Evolutionary conservation across 225 moss, liverwort and hornwort species (phyloP).

Genomic region (Lunularia cruciata): DNA sequence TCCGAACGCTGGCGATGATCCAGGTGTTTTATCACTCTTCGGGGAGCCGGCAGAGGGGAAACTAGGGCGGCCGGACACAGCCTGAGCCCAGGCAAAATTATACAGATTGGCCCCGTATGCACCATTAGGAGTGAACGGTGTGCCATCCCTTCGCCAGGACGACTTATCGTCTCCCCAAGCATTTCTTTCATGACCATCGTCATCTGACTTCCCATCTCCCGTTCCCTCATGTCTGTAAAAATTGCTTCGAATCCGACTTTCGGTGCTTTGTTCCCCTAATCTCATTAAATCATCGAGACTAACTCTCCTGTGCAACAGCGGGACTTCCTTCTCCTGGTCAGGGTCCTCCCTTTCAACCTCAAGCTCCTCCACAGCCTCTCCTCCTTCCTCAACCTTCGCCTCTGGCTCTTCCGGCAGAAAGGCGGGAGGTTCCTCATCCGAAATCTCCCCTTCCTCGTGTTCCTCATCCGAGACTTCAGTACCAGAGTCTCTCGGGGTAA

Average conservation of each 20-base stretch:
- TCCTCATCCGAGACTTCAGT: constrained; percentile 67
- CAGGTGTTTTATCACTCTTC: constrained; percentile 32
- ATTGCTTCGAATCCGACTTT: constrained; percentile 41
- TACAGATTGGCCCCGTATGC: constrained; percentile 77
- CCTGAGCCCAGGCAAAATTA: constrained; percentile 97
- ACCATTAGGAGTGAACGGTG: constrained; percentile 55
- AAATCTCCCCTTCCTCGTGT: constrained; percentile 96
- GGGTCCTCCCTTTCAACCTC: constrained; percentile 30
- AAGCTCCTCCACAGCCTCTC: constrained; percentile 30
- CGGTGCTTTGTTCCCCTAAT: constrained; percentile 29
- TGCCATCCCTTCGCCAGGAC: constrained; percentile 52
- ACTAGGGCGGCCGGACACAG: constrained; percentile 73
- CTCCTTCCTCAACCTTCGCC: constrained; percentile 5
- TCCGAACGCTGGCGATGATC: constrained; percentile 39
- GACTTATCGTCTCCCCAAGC: constrained; percentile 52
- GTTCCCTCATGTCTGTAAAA: constrained; percentile 35
- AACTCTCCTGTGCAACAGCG: constrained; percentile 46
- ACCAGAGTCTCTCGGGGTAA: constrained; percentile 27
- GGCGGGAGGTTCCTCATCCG: constrained; percentile 53
- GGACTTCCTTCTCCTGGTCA: constrained; percentile 23
- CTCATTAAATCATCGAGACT: constrained; percentile 53
- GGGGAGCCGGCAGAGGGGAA: constrained; percentile 45
- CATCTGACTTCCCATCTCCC: constrained; percentile 41
- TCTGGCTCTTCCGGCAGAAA: constrained; percentile 21
- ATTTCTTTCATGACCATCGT: constrained; percentile 30